Percentiles rank a stretch among this genome's conserved stretches.
Evolutionary conservation across 129 eudicot species (phyloP).

Genomic region (Saposhnikovia divaricata): DNA sequence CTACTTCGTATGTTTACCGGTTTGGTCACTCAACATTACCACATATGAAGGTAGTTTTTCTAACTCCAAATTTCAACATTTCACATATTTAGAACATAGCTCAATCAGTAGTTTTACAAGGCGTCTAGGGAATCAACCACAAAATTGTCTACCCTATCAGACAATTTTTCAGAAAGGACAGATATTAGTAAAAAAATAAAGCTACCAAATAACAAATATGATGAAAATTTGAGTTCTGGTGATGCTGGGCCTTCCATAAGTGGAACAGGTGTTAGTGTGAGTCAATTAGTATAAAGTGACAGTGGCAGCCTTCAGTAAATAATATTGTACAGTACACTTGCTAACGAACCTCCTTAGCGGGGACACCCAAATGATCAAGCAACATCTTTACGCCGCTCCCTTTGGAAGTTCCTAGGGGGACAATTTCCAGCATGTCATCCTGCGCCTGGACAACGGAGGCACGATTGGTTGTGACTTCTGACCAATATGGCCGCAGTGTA

Average conservation of each 20-base stretch:
- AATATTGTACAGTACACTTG: background rate
- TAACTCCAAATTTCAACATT: no score
- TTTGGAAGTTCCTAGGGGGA: conserved; percentile 82
- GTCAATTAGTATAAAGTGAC: background rate
- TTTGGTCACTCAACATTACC: no score
- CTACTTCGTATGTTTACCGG: no score
- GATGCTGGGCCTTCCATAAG: background rate
- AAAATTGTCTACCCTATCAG: background rate
- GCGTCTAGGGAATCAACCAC: background rate
- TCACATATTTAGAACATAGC: no score
- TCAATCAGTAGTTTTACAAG: background rate
- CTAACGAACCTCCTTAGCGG: conserved; percentile 54
- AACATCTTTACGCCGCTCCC: conserved; percentile 78
- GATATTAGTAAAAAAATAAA: background rate
- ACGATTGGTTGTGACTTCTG: conserved; percentile 56
- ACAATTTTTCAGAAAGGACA: background rate
- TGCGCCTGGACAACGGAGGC: conserved; percentile 91
- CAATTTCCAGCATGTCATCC: conserved; percentile 86
- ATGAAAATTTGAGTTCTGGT: background rate
- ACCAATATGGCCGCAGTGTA: conserved; percentile 86
- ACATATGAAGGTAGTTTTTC: no score
- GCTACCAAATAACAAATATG: background rate
- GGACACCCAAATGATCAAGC: conserved; percentile 78
- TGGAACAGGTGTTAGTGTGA: background rate
- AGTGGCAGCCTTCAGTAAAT: background rate